Evolutionary conservation across 2,329 filamentous ascomycete species (phyloP).

Genomic region (Cytospora leucostoma): DNA sequence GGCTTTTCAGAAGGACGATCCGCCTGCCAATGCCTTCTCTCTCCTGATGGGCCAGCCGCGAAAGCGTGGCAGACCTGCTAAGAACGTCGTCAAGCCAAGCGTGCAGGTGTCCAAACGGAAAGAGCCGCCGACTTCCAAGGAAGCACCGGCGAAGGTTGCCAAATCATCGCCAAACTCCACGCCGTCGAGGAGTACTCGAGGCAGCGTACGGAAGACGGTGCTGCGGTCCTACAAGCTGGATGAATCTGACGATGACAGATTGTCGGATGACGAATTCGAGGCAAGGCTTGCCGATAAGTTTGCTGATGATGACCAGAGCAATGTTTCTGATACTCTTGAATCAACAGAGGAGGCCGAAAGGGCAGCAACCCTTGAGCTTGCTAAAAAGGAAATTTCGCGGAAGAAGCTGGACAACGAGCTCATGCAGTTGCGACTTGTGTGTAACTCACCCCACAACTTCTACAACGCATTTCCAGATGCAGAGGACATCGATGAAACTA

Average conservation of each 20-base stretch:
- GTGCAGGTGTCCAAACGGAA: slow-evolving; percentile 41
- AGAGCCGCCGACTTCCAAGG: slow-evolving; percentile 36
- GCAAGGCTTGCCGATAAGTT: slow-evolving; percentile 69
- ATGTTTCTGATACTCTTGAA: slow-evolving; percentile 39
- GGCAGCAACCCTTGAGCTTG: slow-evolving; percentile 70
- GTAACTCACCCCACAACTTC: slow-evolving; percentile 94
- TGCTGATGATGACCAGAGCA: slow-evolving; percentile 39
- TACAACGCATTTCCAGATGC: slow-evolving; percentile 79
- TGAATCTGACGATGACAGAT: slow-evolving; percentile 61
- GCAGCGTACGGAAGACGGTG: slow-evolving; percentile 52
- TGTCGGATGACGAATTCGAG: slow-evolving; percentile 86
- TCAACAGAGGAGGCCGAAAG: slow-evolving; percentile 64
- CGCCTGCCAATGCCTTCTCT: slow-evolving; percentile 48
- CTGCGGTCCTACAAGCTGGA: slow-evolving; percentile 54
- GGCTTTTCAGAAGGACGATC: neutral
- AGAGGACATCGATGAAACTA: slow-evolving; percentile 70
- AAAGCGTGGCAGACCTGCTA: slow-evolving; percentile 32
- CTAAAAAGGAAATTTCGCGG: slow-evolving; percentile 81
- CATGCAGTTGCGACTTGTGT: slow-evolving; percentile 87
- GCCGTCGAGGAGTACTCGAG: slow-evolving; percentile 56
- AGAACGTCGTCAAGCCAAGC: slow-evolving; percentile 27
- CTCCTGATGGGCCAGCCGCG: slow-evolving; percentile 53
- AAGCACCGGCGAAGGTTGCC: slow-evolving; percentile 61
- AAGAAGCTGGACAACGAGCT: slow-evolving; percentile 94
- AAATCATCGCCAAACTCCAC: slow-evolving; percentile 77